These are phyloP conservation scores for Lactifluus rugatus DNA, from an alignment of 768 basidiomycete species.

Conservation along the genomic window DNA sequence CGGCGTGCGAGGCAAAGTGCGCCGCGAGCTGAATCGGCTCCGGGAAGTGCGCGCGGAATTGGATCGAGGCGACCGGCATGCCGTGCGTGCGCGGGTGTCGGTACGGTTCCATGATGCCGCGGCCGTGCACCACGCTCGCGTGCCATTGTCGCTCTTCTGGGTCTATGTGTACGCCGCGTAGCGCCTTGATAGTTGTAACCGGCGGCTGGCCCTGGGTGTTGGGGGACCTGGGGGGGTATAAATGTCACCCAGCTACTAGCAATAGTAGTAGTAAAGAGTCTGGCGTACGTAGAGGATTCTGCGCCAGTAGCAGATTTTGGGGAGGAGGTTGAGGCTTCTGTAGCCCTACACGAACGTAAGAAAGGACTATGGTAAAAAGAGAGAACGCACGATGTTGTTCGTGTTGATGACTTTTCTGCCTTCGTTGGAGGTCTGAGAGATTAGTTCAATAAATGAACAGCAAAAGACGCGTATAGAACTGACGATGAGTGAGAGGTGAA, in stretches of 20 bases:
- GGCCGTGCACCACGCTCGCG: conserved; percentile 52
- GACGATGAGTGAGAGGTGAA: neutral
- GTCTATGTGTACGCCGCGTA: conserved; percentile 6
- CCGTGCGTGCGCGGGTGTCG: conserved; percentile 53
- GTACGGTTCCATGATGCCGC: conserved; percentile 43
- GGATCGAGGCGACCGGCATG: conserved; percentile 73
- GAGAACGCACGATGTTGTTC: neutral
- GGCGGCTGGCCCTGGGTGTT: neutral
- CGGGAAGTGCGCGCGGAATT: conserved; percentile 70
- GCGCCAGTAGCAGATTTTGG: neutral
- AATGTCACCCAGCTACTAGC: no score
- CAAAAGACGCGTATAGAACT: neutral
- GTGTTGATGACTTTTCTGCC: neutral
- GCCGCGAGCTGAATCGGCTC: conserved; percentile 66
- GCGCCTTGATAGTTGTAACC: neutral
- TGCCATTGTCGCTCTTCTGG: conserved; percentile 34
- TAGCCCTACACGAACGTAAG: neutral
- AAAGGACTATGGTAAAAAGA: neutral
- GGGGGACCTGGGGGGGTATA: neutral
- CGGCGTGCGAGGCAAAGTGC: conserved; percentile 77
- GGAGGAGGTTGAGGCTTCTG: neutral
- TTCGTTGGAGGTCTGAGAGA: neutral
- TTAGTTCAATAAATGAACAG: neutral
- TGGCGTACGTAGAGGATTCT: conserved; percentile 1
- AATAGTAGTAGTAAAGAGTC: no score